A percentile compares a stretch with the other conserved stretches of the same genome.
Evolutionary conservation across 192 early-diverging fungal genomes (phyloP).

Genomic region (Endogone sp.): DNA sequence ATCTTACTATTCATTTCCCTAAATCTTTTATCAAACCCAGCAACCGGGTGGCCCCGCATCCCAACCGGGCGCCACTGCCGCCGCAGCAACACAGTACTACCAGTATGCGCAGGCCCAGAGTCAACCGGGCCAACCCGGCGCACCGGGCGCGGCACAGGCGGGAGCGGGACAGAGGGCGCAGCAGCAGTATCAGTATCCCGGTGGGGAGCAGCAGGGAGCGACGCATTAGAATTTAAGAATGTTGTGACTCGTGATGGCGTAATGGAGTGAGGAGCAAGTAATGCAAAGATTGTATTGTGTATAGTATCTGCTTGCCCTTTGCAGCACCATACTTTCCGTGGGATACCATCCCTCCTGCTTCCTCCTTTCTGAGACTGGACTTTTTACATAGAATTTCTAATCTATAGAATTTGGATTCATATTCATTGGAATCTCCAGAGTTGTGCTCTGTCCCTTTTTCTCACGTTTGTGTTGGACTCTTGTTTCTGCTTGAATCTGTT

Average conservation of each 20-base stretch:
- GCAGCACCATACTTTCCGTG: neutral
- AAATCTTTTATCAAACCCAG: conserved; percentile 30
- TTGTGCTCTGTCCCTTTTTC: too few relatives aligned
- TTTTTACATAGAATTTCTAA: neutral
- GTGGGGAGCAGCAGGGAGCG: neutral
- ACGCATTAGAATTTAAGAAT: neutral
- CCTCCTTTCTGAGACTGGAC: neutral
- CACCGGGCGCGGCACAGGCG: neutral
- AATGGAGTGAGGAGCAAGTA: neutral
- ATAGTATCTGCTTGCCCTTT: neutral
- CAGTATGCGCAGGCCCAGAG: neutral
- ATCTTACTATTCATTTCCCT: conserved; percentile 2
- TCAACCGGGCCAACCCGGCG: neutral
- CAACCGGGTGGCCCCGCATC: conserved; percentile 9
- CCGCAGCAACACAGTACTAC: neutral
- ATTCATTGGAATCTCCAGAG: too few relatives aligned
- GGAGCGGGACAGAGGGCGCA: neutral
- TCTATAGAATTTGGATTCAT: neutral
- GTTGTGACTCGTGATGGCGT: neutral
- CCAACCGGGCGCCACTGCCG: neutral
- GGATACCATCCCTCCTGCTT: neutral
- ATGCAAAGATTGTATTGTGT: too few relatives aligned
- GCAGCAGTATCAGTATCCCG: neutral
- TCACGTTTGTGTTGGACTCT: too few relatives aligned
- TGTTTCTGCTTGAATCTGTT: too few relatives aligned